phyloP scores from a whole-genome alignment of 2,329 filamentous ascomycete genomes.

The Colletotrichum gloeosporioides region DNA sequence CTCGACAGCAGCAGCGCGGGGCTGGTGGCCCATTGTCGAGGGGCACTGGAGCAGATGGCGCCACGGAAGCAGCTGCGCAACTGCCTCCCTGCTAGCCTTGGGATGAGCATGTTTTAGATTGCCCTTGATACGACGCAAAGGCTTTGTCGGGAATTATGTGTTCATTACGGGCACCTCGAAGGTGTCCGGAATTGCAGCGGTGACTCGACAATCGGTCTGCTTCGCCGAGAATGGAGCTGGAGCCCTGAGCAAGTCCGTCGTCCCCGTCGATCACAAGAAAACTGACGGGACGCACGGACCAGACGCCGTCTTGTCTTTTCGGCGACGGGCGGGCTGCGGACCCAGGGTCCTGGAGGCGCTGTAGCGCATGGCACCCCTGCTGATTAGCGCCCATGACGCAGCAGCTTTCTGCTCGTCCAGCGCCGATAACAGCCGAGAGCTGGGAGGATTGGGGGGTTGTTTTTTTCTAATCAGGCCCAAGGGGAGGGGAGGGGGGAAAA shows the following conservation, averaged over 20 bases:
- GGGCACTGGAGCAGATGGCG: background rate
- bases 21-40: background rate
- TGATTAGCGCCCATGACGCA: slow-evolving; percentile 10
- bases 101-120: background rate
- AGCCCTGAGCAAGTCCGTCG: background rate
- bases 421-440: slow-evolving; percentile 1
- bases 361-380: slow-evolving; percentile 10
- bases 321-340: slow-evolving; percentile 12
- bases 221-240: background rate
- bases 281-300: background rate
- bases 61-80: slow-evolving; percentile 16
- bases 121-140: background rate
- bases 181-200: background rate
- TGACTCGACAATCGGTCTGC: background rate
- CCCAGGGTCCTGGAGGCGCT: background rate
- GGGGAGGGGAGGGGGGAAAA: background rate
- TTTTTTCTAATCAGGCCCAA: background rate
- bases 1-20: background rate
- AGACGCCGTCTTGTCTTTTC: background rate
- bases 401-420: background rate
- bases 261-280: background rate
- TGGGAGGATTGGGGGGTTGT: background rate
- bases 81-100: slow-evolving; percentile 17
- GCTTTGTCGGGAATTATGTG: background rate
- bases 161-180: slow-evolving; percentile 1